Percentiles rank a stretch among this genome's conserved stretches.
Conservation (phyloP, 345 rosid species). For the Aquilaria sinensis region DNA sequence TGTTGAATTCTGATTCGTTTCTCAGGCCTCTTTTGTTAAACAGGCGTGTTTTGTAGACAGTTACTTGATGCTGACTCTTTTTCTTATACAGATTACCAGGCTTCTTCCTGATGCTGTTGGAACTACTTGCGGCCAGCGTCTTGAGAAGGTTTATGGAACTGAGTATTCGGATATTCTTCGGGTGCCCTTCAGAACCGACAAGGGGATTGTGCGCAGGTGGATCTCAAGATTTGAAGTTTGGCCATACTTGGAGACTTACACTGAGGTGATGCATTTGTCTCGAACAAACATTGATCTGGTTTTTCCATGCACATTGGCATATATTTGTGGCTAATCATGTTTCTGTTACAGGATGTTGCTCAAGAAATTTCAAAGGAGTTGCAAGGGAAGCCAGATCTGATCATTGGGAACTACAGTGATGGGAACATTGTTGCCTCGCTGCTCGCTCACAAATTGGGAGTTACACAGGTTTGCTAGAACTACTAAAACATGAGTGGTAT, state of each 20-base stretch:
- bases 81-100: slow-evolving; percentile 47
- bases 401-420: slow-evolving; percentile 88
- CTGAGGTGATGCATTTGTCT: slow-evolving; percentile 39
- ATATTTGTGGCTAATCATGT: background rate
- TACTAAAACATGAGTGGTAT: background rate
- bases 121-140: slow-evolving; percentile 86
- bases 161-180: slow-evolving; percentile 78
- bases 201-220: slow-evolving; percentile 76
- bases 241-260: slow-evolving; percentile 84
- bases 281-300: background rate
- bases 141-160: slow-evolving; percentile 74
- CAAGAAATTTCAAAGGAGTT: slow-evolving; percentile 62
- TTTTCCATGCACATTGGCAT: background rate
- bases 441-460: slow-evolving; percentile 74
- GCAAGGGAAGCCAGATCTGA: slow-evolving; percentile 81
- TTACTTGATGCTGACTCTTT: slow-evolving; percentile 7
- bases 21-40: background rate
- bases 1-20: background rate
- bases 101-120: slow-evolving; percentile 86
- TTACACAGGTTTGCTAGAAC: slow-evolving; percentile 60
- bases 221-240: slow-evolving; percentile 90
- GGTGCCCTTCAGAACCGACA: slow-evolving; percentile 65
- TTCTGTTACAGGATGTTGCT: slow-evolving; percentile 60
- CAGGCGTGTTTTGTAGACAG: background rate
- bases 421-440: slow-evolving; percentile 88